These are phyloP conservation scores for Lagenidium sp. DNA, from an alignment of 352 stramenopile species.

Conservation along the genomic window DNA sequence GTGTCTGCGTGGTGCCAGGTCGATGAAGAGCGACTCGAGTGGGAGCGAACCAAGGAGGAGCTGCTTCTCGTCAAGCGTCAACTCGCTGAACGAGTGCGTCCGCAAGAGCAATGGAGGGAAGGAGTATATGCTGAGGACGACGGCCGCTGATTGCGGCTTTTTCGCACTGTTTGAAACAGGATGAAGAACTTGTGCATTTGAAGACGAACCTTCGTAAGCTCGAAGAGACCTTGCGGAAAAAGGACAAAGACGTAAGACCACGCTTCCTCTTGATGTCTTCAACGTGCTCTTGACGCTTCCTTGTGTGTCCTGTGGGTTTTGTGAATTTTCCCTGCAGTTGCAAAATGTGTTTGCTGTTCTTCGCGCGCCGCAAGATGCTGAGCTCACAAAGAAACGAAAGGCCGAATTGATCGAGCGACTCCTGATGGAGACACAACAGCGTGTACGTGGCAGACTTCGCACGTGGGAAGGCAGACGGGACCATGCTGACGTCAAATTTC, in stretches of 20 bases:
- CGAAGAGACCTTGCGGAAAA: constrained; percentile 48
- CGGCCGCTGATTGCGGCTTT: too few relatives aligned
- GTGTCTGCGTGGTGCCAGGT: constrained; percentile 13
- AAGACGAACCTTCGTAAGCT: constrained; percentile 47
- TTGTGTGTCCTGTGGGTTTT: too few relatives aligned
- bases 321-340: constrained; percentile 32
- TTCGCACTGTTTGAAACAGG: constrained; percentile 12
- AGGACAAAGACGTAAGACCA: constrained; percentile 51
- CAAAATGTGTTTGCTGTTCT: constrained; percentile 50
- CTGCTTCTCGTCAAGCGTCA: constrained; percentile 29
- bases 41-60: constrained; percentile 48
- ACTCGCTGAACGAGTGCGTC: constrained; percentile 20
- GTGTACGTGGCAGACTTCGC: constrained; percentile 17
- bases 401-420: constrained; percentile 50
- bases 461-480: too few relatives aligned
- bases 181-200: constrained; percentile 43
- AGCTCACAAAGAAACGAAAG: constrained; percentile 53
- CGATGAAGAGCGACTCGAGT: constrained; percentile 42
- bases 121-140: too few relatives aligned
- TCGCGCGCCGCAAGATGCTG: constrained; percentile 42
- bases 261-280: too few relatives aligned
- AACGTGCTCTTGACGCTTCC: too few relatives aligned
- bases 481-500: too few relatives aligned
- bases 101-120: too few relatives aligned
- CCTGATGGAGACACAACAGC: constrained; percentile 44